Evolutionary conservation across 169 alveolate genomes (phyloP), one percentile per base, ranked within the genome.

Genomic region (Plasmodium coatneyi): DNA sequence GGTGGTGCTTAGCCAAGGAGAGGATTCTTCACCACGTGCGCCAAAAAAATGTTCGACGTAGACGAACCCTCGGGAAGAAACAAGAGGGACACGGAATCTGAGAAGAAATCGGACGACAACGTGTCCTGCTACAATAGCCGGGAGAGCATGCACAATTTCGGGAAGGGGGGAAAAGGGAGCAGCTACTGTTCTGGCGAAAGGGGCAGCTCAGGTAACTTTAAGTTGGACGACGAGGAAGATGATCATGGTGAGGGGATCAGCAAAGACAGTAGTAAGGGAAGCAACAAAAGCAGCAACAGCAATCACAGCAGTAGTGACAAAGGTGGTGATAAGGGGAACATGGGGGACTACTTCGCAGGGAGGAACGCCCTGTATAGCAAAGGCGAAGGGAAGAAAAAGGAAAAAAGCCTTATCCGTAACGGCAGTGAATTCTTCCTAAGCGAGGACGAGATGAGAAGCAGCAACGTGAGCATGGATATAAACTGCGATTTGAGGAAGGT

Each of bases 71-170:
- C 43, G 2, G 41, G 19, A 10, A 84, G 54, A 22, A 84, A 84
- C 56, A 71, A 71, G 16, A 84, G 78, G 52, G 83, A 84, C 30
- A 56, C 46, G 9, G 92, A 84, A 14, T 71, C 43, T 10, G 49
- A 71, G 25, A 84, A 84, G 43, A 84, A 84, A 54, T 41, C 83
- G 39, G 82, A 84, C 56, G 92, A 84, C 43, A 84, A 46, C 43
- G 12, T 43, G 14, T 71, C 83, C 5, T 43, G 36, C 30, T 71
- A 84, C 16, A 60, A 60, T n/a, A 82, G 79, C n/a, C 49, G 54
- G 43, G 83, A 72, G 36, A 84, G 71, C 41, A 19, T 41, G 78
- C 46, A 71, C 25, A 84, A 41, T 46, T 84, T 84, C 25, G 83
- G 76, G 0, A 84, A 84, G 54, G 32, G 79, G 5, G 90, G 71